Base-by-base conservation (phyloP, 768 basidiomycete species). In the Termitomyces eurrhizus region DNA sequence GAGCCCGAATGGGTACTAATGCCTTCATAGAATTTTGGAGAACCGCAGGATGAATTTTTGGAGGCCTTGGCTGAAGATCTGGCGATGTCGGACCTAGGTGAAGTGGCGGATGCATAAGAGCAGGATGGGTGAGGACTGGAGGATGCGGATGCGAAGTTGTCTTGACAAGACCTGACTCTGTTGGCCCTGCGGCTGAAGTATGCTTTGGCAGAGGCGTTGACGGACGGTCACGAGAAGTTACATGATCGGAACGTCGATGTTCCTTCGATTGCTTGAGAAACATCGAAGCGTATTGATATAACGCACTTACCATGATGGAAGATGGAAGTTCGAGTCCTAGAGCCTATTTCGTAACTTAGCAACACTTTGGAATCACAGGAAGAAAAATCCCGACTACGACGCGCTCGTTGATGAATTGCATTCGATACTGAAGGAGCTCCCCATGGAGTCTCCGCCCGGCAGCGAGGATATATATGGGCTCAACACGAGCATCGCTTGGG, bases 381-480 rank as follows among this genome's bases (percentile, higher is more conserved):
- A 37, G 45, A 41, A 49, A 37, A 54, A 36, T 14, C 12, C 21
- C 21, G 69, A 78, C 7, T 64, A 69, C 5, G 65, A 68, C 12
- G 65, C 69, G 1, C 81, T 86, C 54, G 71, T 90, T 48, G 76
- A 79, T 26, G 88, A 87, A 67, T 78, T 93, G 36, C 74, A 86
- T 41, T 49, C 24, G 5, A 87, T 92, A 70, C 72, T 93, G 58
- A 83, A 84, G 68, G 64, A 67, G 0, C 64, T 91, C 41, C 89
- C 88, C 3, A 80, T 74, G 2, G 84, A 85, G 67, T 51, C 65
- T 1, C 82, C 85, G 33, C 80, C 81, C 0, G 87, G 86, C 2
- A 83, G 81, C 49, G 75, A 88, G 70, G 90, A 93, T 67, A 86
- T 92, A 56, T 93, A 93, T 64, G 86, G 86, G 1, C 62, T 84